Evolutionary conservation across 139 green algal genomes (phyloP).

Genomic region (Chlorella sp.): DNA sequence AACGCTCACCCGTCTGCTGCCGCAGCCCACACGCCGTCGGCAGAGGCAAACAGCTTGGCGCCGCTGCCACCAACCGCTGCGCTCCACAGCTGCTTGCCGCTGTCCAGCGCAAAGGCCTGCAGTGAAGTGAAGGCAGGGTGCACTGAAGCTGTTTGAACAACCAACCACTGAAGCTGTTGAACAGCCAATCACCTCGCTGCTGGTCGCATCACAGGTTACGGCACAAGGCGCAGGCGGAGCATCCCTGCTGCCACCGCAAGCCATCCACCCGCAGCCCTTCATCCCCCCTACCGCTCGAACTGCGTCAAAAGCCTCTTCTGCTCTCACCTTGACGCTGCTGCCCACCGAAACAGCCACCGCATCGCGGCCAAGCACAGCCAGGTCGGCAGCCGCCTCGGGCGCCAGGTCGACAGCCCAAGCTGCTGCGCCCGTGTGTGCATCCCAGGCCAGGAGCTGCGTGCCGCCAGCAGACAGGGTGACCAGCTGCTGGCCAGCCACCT

Average conservation of each 20-base stretch:
- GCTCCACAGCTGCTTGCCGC: slow-evolving; percentile 9
- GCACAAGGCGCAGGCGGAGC: background rate
- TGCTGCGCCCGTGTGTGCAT: slow-evolving; percentile 49
- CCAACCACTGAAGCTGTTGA: background rate
- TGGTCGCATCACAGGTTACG: too few species aligned
- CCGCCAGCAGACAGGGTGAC: slow-evolving; percentile 40
- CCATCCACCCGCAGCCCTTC: background rate
- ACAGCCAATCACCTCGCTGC: too few species aligned
- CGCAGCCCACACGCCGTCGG: background rate
- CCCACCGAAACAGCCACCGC: background rate
- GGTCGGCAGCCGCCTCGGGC: background rate
- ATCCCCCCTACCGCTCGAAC: too few species aligned
- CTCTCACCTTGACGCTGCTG: slow-evolving; percentile 4
- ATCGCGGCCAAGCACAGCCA: background rate
- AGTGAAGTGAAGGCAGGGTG: background rate
- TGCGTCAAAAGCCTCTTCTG: too few species aligned
- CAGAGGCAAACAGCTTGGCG: background rate
- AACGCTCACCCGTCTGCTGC: background rate
- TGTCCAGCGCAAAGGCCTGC: background rate
- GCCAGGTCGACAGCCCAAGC: slow-evolving; percentile 47
- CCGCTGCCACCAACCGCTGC: background rate
- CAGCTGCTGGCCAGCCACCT: slow-evolving; percentile 24
- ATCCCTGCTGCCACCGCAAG: background rate
- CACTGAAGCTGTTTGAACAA: too few species aligned
- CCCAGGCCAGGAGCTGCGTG: slow-evolving; percentile 54